Evolutionary conservation across 352 stramenopile genomes (phyloP).

Genomic region (Globisporangium orthogonon): DNA sequence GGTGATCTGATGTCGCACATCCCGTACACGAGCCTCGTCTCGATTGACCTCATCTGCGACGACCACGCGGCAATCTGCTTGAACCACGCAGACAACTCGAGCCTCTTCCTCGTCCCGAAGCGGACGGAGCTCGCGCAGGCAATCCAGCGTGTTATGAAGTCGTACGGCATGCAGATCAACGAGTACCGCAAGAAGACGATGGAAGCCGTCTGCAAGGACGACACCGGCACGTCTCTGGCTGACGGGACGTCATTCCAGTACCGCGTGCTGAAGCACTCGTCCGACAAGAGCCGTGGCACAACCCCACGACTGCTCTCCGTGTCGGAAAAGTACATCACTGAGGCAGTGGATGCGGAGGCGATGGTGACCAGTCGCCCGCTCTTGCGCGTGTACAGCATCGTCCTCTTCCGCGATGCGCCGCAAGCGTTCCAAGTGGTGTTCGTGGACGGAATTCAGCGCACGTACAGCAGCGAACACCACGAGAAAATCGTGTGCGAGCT

Average conservation of each 20-base stretch:
- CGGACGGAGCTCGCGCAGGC: conserved; percentile 64
- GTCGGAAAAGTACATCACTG: conserved; percentile 66
- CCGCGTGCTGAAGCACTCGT: conserved; percentile 53
- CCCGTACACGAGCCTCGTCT: conserved; percentile 76
- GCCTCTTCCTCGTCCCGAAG: conserved; percentile 59
- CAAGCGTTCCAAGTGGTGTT: conserved; percentile 74
- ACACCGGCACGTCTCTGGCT: conserved; percentile 16
- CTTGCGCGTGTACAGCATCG: conserved; percentile 56
- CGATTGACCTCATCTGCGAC: conserved; percentile 77
- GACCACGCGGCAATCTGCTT: conserved; percentile 60
- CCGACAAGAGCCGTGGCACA: conserved; percentile 21
- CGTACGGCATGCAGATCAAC: conserved; percentile 77
- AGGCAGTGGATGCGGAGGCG: conserved; percentile 38
- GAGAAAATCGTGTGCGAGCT: conserved; percentile 78
- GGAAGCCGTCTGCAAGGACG: conserved; percentile 45
- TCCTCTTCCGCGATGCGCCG: conserved; percentile 52
- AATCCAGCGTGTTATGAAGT: conserved; percentile 66
- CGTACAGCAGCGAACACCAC: conserved; percentile 53
- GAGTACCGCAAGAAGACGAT: conserved; percentile 82
- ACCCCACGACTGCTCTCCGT: conserved; percentile 42
- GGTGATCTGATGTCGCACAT: conserved; percentile 78
- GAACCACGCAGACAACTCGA: conserved; percentile 82
- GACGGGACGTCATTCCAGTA: conserved; percentile 64
- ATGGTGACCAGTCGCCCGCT: conserved; percentile 72
- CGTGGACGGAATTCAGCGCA: conserved; percentile 62